These are phyloP conservation scores for Rhizoclosmatium globosum DNA, from an alignment of 192 early-diverging fungal species.

Conservation along the genomic window DNA sequence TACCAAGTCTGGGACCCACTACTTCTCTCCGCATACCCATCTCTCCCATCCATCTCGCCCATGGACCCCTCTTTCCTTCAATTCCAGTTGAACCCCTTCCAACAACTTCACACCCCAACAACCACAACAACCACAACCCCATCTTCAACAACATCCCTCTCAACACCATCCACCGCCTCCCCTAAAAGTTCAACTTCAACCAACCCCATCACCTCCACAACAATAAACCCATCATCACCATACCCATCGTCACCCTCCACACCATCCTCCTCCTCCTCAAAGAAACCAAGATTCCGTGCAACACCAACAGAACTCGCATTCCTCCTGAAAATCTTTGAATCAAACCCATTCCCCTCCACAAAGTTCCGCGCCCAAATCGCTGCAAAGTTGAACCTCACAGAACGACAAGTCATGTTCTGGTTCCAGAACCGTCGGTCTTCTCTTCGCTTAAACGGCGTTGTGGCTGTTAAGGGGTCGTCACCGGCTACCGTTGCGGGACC, in stretches of 20 bases:
- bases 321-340: slow-evolving; percentile 15
- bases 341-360: slow-evolving; percentile 22
- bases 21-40: too few relatives aligned
- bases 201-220: not conserved
- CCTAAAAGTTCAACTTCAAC: not conserved
- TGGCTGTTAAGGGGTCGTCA: not conserved
- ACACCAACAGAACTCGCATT: slow-evolving; percentile 14
- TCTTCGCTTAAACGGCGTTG: slow-evolving; percentile 16
- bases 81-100: not conserved
- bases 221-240: not conserved
- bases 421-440: slow-evolving; percentile 24
- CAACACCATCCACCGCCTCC: not conserved
- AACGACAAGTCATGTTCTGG: slow-evolving; percentile 15
- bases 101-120: not conserved
- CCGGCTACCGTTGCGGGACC: too few relatives aligned
- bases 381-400: not conserved
- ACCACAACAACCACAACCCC: not conserved
- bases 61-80: not conserved
- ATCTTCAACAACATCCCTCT: not conserved
- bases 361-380: not conserved
- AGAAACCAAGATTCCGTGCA: slow-evolving; percentile 15
- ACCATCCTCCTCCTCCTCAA: not conserved
- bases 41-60: too few relatives aligned
- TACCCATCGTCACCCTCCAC: too few relatives aligned
- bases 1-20: too few relatives aligned